phyloP scores from a whole-genome alignment of 164 flowering plant species.

The Annona cherimola region DNA sequence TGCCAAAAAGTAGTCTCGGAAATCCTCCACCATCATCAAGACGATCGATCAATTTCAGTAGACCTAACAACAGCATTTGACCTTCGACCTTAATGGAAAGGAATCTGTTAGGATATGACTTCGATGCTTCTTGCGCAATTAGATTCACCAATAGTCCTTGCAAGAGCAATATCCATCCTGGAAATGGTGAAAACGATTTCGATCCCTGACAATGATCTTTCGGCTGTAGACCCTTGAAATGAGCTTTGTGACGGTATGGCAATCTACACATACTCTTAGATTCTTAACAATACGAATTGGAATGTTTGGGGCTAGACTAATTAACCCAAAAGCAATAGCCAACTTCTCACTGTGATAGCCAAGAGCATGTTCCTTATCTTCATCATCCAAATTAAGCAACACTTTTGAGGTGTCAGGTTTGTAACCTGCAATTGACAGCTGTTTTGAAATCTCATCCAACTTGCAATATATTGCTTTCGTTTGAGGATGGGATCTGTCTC shows the following conservation, averaged over 20 bases:
- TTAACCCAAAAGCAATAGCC: conserved; percentile 40
- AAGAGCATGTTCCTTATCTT: conserved; percentile 34
- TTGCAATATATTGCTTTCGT: conserved; percentile 25
- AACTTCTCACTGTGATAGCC: conserved; percentile 40
- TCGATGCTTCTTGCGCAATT: not conserved
- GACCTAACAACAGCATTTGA: not conserved
- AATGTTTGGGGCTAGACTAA: conserved; percentile 16
- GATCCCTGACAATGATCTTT: conserved; percentile 33
- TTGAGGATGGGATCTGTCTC: conserved; percentile 30
- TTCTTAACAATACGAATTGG: conserved; percentile 35
- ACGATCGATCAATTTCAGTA: not conserved
- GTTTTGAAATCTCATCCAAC: conserved; percentile 33
- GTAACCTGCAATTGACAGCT: conserved; percentile 28
- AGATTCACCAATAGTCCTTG: conserved; percentile 36
- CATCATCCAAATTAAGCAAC: conserved; percentile 38
- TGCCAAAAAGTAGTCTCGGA: not conserved
- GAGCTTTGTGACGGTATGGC: conserved; percentile 35
- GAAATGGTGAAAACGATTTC: conserved; percentile 34
- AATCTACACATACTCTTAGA: conserved; percentile 36
- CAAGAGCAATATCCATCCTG: conserved; percentile 33
- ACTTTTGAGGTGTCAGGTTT: conserved; percentile 31
- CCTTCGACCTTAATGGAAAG: not conserved
- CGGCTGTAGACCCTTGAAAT: conserved; percentile 28
- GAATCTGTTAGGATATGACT: not conserved
- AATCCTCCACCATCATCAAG: not conserved